A percentile compares a stretch with the other conserved stretches of the same genome.
These are phyloP conservation scores for Ilex asprella DNA, from an alignment of 257 asterid genomes.

Conservation along the genomic window DNA sequence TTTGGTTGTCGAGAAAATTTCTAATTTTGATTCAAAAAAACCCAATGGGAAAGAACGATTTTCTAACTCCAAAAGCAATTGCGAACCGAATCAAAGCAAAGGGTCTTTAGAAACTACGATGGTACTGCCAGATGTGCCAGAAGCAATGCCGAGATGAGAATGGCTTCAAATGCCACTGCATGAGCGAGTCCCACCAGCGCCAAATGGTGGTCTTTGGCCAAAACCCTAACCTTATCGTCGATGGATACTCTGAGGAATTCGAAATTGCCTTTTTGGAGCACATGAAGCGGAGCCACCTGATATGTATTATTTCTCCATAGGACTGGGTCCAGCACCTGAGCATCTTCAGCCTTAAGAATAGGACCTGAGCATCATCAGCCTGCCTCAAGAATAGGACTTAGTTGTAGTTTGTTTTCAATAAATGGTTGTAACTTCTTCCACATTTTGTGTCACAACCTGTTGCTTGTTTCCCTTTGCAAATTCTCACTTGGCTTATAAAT, in stretches of 20 bases:
- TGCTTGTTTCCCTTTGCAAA: no score
- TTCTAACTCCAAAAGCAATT: slow-evolving; percentile 87
- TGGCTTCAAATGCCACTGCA: slow-evolving; percentile 94
- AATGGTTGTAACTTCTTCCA: no score
- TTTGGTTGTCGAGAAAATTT: no score
- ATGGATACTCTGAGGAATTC: slow-evolving; percentile 79
- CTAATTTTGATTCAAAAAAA: neutral
- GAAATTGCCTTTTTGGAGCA: slow-evolving; percentile 65
- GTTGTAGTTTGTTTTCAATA: no score
- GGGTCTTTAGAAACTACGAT: slow-evolving; percentile 81
- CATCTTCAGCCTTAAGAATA: no score
- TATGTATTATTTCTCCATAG: no score
- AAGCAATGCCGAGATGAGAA: slow-evolving; percentile 95
- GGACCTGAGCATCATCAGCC: no score
- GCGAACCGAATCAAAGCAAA: slow-evolving; percentile 83
- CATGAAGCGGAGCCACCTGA: slow-evolving; percentile 86
- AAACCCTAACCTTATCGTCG: slow-evolving; percentile 59
- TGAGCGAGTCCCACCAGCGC: slow-evolving; percentile 93
- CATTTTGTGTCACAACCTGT: no score
- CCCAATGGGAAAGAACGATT: slow-evolving; percentile 76
- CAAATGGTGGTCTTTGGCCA: slow-evolving; percentile 94
- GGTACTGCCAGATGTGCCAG: slow-evolving; percentile 97
- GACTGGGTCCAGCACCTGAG: no score
- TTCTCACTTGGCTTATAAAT: no score
- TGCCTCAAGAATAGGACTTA: no score